Percentiles rank a stretch among this genome's conserved stretches.
These are phyloP conservation scores for Citrullus amarus DNA, from an alignment of 306 rosid species.

Conservation along the genomic window DNA sequence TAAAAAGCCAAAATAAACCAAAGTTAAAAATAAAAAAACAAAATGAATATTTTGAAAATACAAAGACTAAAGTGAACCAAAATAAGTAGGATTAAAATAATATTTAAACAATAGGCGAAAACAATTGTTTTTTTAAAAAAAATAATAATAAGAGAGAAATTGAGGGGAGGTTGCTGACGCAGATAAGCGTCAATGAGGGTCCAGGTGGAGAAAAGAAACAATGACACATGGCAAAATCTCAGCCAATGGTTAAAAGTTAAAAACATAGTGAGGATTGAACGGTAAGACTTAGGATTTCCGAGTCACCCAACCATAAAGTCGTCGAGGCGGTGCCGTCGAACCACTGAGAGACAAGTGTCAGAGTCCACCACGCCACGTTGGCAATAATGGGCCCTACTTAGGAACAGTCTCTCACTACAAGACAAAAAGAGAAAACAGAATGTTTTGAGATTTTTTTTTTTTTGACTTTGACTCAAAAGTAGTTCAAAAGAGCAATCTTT, in stretches of 20 bases:
- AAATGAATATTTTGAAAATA: no score
- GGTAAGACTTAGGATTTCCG: neutral
- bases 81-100: no score
- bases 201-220: neutral
- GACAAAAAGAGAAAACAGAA: neutral
- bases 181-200: neutral
- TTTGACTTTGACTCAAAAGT: neutral
- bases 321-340: constrained; percentile 27
- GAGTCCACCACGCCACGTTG: constrained; percentile 13
- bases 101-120: no score
- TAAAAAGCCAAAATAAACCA: no score
- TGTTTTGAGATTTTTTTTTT: neutral
- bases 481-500: neutral
- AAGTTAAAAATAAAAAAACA: no score
- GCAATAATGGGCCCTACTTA: constrained; percentile 6
- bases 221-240: neutral
- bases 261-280: neutral
- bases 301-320: neutral
- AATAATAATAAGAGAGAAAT: no score
- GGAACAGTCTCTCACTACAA: constrained; percentile 7
- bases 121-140: no score
- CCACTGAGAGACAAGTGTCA: constrained; percentile 18
- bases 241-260: neutral
- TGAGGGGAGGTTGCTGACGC: neutral
- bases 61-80: no score